A percentile compares a stretch with the other conserved stretches of the same genome.
These are phyloP conservation scores for Trichoderma orchidacearum DNA, from an alignment of 495 filamentous ascomycete genomes.

Conservation along the genomic window DNA sequence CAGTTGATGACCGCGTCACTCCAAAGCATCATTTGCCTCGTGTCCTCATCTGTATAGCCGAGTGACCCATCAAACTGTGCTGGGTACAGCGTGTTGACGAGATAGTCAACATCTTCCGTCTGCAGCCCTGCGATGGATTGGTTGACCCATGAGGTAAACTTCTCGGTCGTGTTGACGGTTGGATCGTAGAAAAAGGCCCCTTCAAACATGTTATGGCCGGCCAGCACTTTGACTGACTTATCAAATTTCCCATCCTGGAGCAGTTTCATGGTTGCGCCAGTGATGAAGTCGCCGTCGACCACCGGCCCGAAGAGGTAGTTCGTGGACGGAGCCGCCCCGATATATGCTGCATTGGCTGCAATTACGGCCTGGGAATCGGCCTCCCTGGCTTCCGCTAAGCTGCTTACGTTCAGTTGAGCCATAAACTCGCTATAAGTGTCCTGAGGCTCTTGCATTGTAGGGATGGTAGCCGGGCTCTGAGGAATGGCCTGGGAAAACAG, in stretches of 20 bases:
- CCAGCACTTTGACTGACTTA: conserved; percentile 38
- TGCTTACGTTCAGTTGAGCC: not conserved
- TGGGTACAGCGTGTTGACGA: not conserved
- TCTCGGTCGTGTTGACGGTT: conserved; percentile 2
- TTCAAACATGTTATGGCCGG: conserved; percentile 39
- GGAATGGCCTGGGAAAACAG: conserved; percentile 32
- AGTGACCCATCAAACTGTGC: not conserved
- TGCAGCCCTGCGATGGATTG: not conserved
- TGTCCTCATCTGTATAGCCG: not conserved
- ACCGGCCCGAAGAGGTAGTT: not conserved
- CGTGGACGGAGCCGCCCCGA: not conserved
- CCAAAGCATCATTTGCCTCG: not conserved
- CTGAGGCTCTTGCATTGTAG: not conserved
- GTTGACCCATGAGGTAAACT: not conserved
- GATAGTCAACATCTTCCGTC: not conserved
- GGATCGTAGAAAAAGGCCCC: not conserved
- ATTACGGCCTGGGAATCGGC: not conserved
- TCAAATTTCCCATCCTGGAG: conserved; percentile 42
- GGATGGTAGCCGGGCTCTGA: not conserved
- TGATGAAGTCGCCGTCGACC: conserved; percentile 39
- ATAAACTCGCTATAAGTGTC: not conserved
- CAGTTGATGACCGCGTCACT: not conserved
- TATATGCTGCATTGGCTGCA: not conserved
- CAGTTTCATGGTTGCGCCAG: conserved; percentile 37
- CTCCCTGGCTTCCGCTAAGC: not conserved